Percentiles rank a stretch among this genome's conserved stretches.
Conservation (phyloP, 2,329 filamentous ascomycete genomes). For the Mollisia scopiformis region DNA sequence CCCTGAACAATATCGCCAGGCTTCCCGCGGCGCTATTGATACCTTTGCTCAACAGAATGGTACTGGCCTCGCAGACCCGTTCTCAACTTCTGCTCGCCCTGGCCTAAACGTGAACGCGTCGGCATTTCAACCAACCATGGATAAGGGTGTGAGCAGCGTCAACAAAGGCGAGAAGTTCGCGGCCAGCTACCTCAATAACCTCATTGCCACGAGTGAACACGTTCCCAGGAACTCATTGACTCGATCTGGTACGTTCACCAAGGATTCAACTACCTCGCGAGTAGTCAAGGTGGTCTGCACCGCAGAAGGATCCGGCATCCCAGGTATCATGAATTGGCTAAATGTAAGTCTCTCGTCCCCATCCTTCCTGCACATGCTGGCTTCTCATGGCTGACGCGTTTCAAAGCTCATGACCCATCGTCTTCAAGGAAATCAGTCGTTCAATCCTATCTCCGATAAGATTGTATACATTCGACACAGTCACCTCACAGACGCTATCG, state of each 20-base stretch:
- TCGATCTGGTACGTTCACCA: not conserved
- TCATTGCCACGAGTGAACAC: not conserved
- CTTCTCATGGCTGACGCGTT: not conserved
- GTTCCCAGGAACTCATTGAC: not conserved
- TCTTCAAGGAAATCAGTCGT: constrained; percentile 8
- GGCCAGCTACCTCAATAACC: not conserved
- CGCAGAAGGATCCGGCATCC: not conserved
- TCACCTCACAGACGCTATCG: constrained; percentile 29
- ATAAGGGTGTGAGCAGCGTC: not conserved
- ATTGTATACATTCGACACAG: constrained; percentile 26
- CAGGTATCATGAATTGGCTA: not conserved
- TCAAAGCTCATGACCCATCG: not conserved
- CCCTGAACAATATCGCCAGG: not conserved
- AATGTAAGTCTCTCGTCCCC: not conserved
- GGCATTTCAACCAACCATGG: not conserved
- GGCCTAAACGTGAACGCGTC: not conserved
- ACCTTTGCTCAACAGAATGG: not conserved
- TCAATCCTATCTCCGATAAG: constrained; percentile 16
- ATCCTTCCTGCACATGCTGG: not conserved
- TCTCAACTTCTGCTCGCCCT: not conserved
- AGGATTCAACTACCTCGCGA: not conserved
- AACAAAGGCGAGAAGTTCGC: not conserved
- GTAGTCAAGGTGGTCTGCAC: not conserved
- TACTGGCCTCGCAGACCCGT: not conserved
- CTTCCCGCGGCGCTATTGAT: not conserved